Conservation (phyloP, 192 early-diverging fungal genomes). For the Umbelopsis sp. region DNA sequence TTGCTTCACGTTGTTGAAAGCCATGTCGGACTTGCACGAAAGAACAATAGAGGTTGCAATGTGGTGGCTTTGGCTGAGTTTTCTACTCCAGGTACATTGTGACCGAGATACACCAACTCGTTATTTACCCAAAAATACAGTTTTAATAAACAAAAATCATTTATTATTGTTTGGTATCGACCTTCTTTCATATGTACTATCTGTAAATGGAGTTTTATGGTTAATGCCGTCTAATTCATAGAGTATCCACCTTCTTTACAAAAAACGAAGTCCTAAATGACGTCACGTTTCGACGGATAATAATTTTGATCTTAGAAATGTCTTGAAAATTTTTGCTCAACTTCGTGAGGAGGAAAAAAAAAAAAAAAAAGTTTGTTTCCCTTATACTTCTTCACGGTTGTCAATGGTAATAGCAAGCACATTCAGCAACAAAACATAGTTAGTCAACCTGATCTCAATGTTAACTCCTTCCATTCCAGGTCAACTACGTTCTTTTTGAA, state of each 20-base stretch:
- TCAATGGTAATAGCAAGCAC: neutral
- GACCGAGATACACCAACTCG: neutral
- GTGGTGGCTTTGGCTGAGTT: slow-evolving; percentile 17
- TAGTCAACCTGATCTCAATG: neutral
- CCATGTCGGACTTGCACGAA: slow-evolving; percentile 19
- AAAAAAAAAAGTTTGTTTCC: slow-evolving; percentile 21
- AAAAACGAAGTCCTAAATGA: neutral
- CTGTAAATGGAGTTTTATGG: too few species aligned
- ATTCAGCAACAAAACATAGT: neutral
- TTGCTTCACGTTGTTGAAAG: slow-evolving; percentile 20
- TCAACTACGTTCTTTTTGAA: slow-evolving; percentile 85
- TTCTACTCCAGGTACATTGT: neutral
- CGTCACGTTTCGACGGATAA: neutral
- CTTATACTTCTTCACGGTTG: slow-evolving; percentile 17
- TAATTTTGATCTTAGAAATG: neutral
- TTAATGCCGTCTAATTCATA: too few species aligned
- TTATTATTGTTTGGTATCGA: too few species aligned
- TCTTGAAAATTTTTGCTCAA: slow-evolving; percentile 17
- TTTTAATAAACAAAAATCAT: too few species aligned
- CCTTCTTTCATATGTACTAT: too few species aligned
- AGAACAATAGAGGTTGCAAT: slow-evolving; percentile 5
- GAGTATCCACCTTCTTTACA: too few species aligned
- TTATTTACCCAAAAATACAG: too few species aligned
- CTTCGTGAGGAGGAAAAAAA: neutral
- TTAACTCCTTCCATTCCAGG: slow-evolving; percentile 23